Evolutionary conservation across 352 stramenopile species (phyloP).

Genomic region (Pythium chondricola): DNA sequence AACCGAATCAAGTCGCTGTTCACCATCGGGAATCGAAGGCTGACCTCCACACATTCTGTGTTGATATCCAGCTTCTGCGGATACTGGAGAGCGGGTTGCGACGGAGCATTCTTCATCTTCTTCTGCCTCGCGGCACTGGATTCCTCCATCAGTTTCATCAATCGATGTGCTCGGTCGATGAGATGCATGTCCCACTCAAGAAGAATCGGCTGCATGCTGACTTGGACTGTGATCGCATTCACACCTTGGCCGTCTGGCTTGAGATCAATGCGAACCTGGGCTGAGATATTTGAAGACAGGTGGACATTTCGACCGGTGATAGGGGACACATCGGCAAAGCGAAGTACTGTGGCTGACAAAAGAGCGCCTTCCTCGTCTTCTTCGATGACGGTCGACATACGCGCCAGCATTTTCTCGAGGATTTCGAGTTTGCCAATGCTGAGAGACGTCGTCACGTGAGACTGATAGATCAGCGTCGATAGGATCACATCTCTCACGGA

Average conservation of each 20-base stretch:
- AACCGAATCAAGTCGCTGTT: slow-evolving; percentile 80
- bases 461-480: slow-evolving; percentile 52
- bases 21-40: slow-evolving; percentile 79
- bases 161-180: slow-evolving; percentile 63
- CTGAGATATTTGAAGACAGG: slow-evolving; percentile 59
- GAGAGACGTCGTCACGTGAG: slow-evolving; percentile 38
- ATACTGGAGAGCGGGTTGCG: slow-evolving; percentile 9
- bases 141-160: slow-evolving; percentile 72
- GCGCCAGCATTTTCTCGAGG: slow-evolving; percentile 65
- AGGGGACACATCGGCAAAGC: slow-evolving; percentile 58
- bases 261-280: slow-evolving; percentile 60
- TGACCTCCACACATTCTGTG: slow-evolving; percentile 67
- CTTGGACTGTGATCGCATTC: slow-evolving; percentile 45
- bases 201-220: slow-evolving; percentile 69
- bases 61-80: slow-evolving; percentile 59
- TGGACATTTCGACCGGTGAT: slow-evolving; percentile 51
- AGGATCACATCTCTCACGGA: slow-evolving; percentile 67
- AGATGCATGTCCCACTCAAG: slow-evolving; percentile 87
- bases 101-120: slow-evolving; percentile 5
- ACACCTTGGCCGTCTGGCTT: slow-evolving; percentile 26
- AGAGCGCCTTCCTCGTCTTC: slow-evolving; percentile 58
- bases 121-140: slow-evolving; percentile 24
- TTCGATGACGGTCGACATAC: slow-evolving; percentile 66
- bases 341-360: slow-evolving; percentile 49
- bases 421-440: slow-evolving; percentile 59